Percentiles rank a stretch among this genome's conserved stretches.
Evolutionary conservation across 2,329 filamentous ascomycete genomes (phyloP).

Genomic region (Didymella keratinophila): DNA sequence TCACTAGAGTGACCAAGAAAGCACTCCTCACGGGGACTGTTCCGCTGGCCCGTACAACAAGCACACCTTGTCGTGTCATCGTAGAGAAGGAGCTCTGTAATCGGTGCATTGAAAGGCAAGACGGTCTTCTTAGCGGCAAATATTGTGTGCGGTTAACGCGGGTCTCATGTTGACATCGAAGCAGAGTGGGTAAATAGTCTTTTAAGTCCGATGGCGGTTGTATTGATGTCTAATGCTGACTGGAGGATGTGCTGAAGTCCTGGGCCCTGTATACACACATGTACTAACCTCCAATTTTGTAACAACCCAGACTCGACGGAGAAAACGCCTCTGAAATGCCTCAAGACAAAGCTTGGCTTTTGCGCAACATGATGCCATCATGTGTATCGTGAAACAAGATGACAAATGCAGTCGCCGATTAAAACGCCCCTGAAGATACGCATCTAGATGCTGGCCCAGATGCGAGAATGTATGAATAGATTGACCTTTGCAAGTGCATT

Average conservation of each 20-base stretch:
- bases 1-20: neutral
- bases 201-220: constrained; percentile 2
- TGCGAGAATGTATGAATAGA: constrained; percentile 5
- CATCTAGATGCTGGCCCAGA: constrained; percentile 15
- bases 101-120: too few relatives aligned
- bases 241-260: constrained; percentile 5
- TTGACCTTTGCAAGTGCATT: constrained; percentile 4
- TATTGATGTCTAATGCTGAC: constrained; percentile 18
- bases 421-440: constrained; percentile 9
- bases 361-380: constrained; percentile 10
- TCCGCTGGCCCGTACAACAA: neutral
- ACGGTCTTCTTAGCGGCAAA: neutral
- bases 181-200: neutral
- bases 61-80: neutral
- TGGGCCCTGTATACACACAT: constrained; percentile 14
- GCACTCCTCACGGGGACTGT: neutral
- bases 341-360: constrained; percentile 13
- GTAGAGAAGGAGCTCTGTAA: neutral
- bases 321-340: constrained; percentile 18
- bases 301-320: constrained; percentile 2
- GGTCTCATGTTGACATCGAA: neutral
- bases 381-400: constrained; percentile 8
- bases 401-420: constrained; percentile 2
- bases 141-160: neutral
- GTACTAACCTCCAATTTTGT: constrained; percentile 5